A percentile compares a stretch with the other conserved stretches of the same genome.
phyloP scores from a whole-genome alignment of 352 stramenopile species.

The Pythium rhizo-oryzae region DNA sequence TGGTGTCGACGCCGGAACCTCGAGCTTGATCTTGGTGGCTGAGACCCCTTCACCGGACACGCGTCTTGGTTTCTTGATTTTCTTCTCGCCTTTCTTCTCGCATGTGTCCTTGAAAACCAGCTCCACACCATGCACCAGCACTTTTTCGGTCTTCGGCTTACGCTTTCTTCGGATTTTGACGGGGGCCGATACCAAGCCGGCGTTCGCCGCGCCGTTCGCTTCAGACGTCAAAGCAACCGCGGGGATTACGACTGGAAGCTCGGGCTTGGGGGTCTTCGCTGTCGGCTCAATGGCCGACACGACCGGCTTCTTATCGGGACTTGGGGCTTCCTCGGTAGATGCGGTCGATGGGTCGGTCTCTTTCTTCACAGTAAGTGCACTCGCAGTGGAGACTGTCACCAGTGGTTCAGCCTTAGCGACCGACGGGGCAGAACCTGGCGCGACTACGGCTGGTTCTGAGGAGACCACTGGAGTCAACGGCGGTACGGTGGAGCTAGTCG shows the following conservation, averaged over 20 bases:
- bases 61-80: slow-evolving; percentile 42
- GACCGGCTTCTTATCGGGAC: neutral
- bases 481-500: neutral
- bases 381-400: no score
- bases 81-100: slow-evolving; percentile 64
- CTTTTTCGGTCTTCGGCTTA: slow-evolving; percentile 52
- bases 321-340: no score
- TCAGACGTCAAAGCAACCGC: no score
- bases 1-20: neutral
- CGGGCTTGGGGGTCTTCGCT: neutral
- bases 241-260: neutral
- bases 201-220: neutral
- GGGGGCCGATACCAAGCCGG: neutral
- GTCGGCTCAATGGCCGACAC: neutral
- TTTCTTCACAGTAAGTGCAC: no score
- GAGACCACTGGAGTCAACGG: neutral
- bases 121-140: slow-evolving; percentile 47
- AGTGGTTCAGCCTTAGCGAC: no score
- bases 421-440: no score
- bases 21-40: slow-evolving; percentile 2
- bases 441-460: no score
- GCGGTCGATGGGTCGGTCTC: no score
- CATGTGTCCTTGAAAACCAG: slow-evolving; percentile 60
- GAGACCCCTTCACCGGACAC: neutral
- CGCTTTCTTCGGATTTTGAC: slow-evolving; percentile 40